phyloP scores from a whole-genome alignment of 2,329 filamentous ascomycete species.

The Dryadomyces quercivorus region DNA sequence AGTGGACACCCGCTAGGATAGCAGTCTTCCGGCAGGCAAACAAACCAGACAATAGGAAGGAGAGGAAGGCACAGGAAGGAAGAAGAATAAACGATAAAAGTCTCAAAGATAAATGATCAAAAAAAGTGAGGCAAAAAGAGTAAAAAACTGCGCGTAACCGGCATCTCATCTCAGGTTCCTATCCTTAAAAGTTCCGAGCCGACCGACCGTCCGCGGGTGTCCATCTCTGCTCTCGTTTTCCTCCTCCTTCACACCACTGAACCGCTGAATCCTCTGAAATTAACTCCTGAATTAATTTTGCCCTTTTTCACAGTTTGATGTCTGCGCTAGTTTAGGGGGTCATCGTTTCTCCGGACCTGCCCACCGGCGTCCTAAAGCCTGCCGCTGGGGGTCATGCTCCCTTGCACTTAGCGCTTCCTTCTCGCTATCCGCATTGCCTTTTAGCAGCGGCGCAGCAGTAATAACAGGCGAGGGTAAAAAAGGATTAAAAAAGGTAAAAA shows the following conservation, averaged over 20 bases:
- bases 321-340: no score
- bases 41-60: background rate
- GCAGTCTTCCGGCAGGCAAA: background rate
- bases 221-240: no score
- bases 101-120: background rate
- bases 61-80: background rate
- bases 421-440: background rate
- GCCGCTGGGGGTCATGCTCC: background rate
- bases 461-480: no score
- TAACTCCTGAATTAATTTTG: no score
- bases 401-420: background rate
- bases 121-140: background rate
- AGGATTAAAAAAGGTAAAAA: no score
- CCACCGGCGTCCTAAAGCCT: background rate
- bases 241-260: no score
- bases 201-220: no score
- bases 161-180: no score
- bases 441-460: background rate
- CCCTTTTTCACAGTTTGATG: no score
- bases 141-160: background rate
- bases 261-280: no score
- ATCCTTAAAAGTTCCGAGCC: no score
- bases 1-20: background rate
- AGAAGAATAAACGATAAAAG: no score
- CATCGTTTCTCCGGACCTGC: background rate